Conservation (phyloP, 768 basidiomycete genomes). For the Podaxis rugospora region DNA sequence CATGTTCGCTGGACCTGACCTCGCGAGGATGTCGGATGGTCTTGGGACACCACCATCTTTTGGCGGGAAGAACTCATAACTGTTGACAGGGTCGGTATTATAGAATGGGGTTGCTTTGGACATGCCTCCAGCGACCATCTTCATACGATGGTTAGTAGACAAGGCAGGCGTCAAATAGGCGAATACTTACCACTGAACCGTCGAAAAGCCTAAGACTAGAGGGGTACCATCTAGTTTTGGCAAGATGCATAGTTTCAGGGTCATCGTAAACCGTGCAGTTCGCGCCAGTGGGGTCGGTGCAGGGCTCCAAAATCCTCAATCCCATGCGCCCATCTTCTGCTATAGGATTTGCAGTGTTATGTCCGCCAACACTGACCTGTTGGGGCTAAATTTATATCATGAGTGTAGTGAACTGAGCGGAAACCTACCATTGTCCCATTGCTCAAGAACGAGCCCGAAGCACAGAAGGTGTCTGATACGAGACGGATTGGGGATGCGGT, state of each 20-base stretch:
- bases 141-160: neutral
- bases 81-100: slow-evolving; percentile 53
- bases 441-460: slow-evolving; percentile 34
- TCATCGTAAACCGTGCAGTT: slow-evolving; percentile 33
- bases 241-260: slow-evolving; percentile 27
- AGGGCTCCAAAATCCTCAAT: slow-evolving; percentile 35
- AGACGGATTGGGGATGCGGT: slow-evolving; percentile 29
- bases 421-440: slow-evolving; percentile 34
- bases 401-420: neutral
- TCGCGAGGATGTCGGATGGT: slow-evolving; percentile 22
- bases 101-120: slow-evolving; percentile 46
- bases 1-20: slow-evolving; percentile 23
- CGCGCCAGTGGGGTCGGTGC: slow-evolving; percentile 23
- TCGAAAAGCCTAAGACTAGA: slow-evolving; percentile 30
- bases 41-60: slow-evolving; percentile 32
- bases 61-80: slow-evolving; percentile 34
- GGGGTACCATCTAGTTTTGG: slow-evolving; percentile 37
- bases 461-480: slow-evolving; percentile 36
- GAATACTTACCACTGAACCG: slow-evolving; percentile 26
- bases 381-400: neutral
- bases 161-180: slow-evolving; percentile 9
- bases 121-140: slow-evolving; percentile 26
- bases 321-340: slow-evolving; percentile 31
- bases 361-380: slow-evolving; percentile 27
- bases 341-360: slow-evolving; percentile 21